Evolutionary conservation across 2,329 filamentous ascomycete genomes (phyloP).

Genomic region (Aaosphaeria pasadenensis): DNA sequence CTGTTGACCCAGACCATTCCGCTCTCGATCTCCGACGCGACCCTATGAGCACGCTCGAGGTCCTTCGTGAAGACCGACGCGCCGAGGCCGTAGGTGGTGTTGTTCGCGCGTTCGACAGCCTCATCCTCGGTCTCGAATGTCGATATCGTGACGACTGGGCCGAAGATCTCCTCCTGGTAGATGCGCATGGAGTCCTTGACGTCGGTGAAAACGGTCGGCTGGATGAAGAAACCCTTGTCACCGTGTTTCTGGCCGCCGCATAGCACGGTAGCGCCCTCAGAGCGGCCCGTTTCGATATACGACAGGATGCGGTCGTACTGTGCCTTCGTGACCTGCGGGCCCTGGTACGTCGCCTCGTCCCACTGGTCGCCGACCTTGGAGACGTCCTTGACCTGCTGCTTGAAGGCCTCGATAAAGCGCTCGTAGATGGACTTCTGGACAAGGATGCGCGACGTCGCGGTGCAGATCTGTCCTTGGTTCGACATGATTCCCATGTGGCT

Average conservation of each 20-base stretch:
- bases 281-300: constrained; percentile 44
- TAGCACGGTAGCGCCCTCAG: constrained; percentile 49
- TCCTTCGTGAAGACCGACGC: constrained; percentile 53
- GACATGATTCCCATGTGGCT: constrained; percentile 50
- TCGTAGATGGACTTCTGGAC: constrained; percentile 39
- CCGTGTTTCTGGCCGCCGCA: constrained; percentile 42
- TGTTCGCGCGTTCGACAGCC: constrained; percentile 46
- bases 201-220: constrained; percentile 56
- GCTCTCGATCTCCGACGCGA: constrained; percentile 45
- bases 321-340: constrained; percentile 44
- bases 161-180: constrained; percentile 58
- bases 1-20: constrained; percentile 54
- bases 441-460: constrained; percentile 36
- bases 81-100: constrained; percentile 46
- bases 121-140: constrained; percentile 54
- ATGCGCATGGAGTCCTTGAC: constrained; percentile 52
- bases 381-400: constrained; percentile 1
- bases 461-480: constrained; percentile 54
- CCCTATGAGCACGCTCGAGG: constrained; percentile 41
- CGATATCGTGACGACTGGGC: constrained; percentile 60
- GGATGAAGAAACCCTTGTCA: constrained; percentile 52
- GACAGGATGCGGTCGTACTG: constrained; percentile 45
- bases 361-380: constrained; percentile 37
- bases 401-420: constrained; percentile 14
- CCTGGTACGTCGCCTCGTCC: constrained; percentile 41